Evolutionary conservation across 2,329 filamentous ascomycete species (phyloP).

Genomic region (Fusarium falciforme): DNA sequence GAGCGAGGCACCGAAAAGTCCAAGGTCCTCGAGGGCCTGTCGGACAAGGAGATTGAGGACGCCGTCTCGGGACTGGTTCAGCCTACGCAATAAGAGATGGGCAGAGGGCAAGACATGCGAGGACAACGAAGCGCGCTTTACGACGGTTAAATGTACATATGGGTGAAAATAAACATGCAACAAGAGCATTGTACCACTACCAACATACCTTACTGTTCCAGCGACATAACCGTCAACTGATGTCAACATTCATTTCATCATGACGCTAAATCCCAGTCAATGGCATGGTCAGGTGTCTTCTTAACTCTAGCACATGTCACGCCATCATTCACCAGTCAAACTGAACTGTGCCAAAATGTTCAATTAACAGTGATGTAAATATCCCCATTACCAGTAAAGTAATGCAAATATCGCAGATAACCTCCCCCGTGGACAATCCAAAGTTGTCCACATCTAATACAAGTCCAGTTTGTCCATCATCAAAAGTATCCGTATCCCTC

Average conservation of each 20-base stretch:
- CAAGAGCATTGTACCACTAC: constrained; percentile 37
- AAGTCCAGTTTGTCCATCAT: constrained; percentile 10
- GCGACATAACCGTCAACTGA: neutral
- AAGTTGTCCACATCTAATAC: constrained; percentile 30
- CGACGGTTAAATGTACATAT: constrained; percentile 43
- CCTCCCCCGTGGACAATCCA: constrained; percentile 24
- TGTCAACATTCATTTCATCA: neutral
- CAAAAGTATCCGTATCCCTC: constrained; percentile 5
- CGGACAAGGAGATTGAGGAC: constrained; percentile 72
- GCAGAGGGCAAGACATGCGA: neutral
- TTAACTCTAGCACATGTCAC: neutral
- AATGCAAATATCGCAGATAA: constrained; percentile 14
- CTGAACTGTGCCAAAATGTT: neutral
- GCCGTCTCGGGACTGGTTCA: constrained; percentile 66
- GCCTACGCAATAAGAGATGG: constrained; percentile 37
- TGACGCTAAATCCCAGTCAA: neutral
- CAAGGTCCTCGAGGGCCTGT: constrained; percentile 68
- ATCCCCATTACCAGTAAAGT: neutral
- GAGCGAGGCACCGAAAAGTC: constrained; percentile 69
- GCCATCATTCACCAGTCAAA: neutral
- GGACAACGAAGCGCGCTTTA: neutral
- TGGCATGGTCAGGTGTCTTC: neutral
- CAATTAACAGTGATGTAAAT: neutral
- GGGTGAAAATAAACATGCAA: constrained; percentile 35
- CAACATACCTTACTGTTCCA: constrained; percentile 2